Base-by-base conservation (phyloP, 768 basidiomycete genomes). In the Trametes punicea region DNA sequence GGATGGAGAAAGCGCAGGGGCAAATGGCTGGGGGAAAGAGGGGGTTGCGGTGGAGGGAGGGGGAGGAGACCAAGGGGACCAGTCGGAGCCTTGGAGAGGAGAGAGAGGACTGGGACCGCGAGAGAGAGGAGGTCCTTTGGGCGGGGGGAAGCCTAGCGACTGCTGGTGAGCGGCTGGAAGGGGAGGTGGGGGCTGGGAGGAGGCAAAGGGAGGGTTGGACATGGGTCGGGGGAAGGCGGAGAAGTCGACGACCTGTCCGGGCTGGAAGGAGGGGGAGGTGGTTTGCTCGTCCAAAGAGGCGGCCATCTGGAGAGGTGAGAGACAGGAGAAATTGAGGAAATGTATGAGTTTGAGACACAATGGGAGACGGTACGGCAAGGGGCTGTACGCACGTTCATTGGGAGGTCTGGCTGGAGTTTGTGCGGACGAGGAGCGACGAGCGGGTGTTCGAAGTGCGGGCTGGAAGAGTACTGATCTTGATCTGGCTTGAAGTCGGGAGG, bases 361-460 rank as follows among this genome's bases (percentile, higher is more conserved):
- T 15, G 6, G 34, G 5, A 15, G 34, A 36, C 9, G 34, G 34
- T 7, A 31, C 13, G 31, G 31, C 31, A 13, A 31, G 47, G 53
- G 8, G 26, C n/a, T 27, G 51, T n/a, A 75, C 80, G 67, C 66
- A 85, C 87, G 64, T 86, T 84, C 29, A 79, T 76, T 18, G 85
- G 83, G 0, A 88, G 67, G 58, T 74, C 75, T 9, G 82, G 82
- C 62, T 85, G 81, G 11, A 85, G 53, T 34, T 81, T 78, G 62
- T 85, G 82, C 0, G 88, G 85, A 10, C 83, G 75, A 4, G 88
- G 88, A 0, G 88, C 88, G 2, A 78, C 78, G 18, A 88, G 69
- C 3, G 85, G 76, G 57, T 81, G 64, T 60, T 77, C 77, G 56
- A 76, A 81, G 59, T 83, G 82, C 15, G 77, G 82, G 0, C 69